A percentile compares a stretch with the other conserved stretches of the same genome.
phyloP scores from a whole-genome alignment of 768 basidiomycete genomes.

The Dioszegia aurantiaca region DNA sequence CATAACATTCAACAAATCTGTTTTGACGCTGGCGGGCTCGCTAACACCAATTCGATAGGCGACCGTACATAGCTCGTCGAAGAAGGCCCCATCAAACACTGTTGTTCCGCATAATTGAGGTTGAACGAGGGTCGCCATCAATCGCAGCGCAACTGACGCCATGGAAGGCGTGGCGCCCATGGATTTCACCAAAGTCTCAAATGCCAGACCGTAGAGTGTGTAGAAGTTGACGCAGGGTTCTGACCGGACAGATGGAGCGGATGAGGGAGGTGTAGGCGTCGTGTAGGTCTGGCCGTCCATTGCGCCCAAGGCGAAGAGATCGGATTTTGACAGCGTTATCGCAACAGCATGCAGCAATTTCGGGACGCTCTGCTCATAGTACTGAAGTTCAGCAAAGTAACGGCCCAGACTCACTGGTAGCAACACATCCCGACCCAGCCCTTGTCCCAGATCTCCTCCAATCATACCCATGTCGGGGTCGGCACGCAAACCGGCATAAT shows the following conservation, averaged over 20 bases:
- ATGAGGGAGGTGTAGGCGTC: constrained; percentile 19
- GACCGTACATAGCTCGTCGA: constrained; percentile 83
- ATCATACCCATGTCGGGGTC: constrained; percentile 71
- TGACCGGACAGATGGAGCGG: constrained; percentile 16
- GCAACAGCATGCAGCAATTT: constrained; percentile 82
- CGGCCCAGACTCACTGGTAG: constrained; percentile 65
- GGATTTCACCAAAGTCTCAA: constrained; percentile 65
- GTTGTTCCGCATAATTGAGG: constrained; percentile 78
- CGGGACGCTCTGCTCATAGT: constrained; percentile 78
- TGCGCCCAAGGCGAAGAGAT: constrained; percentile 68
- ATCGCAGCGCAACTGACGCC: constrained; percentile 64
- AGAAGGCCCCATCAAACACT: constrained; percentile 73
- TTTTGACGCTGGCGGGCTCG: constrained; percentile 69
- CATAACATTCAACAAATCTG: constrained; percentile 69
- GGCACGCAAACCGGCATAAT: constrained; percentile 85
- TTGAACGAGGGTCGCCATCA: constrained; percentile 73
- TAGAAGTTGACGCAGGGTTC: constrained; percentile 66
- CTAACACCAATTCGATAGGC: constrained; percentile 88
- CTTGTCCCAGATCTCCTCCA: constrained; percentile 70
- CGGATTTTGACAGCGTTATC: constrained; percentile 67
- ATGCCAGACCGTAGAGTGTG: constrained; percentile 87
- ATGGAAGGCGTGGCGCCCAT: constrained; percentile 37
- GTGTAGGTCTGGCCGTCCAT: constrained; percentile 62
- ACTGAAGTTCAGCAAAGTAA: constrained; percentile 58
- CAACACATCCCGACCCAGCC: constrained; percentile 83